Conservation (phyloP, 2,329 filamentous ascomycete genomes). For the Phyllosticta ampelicida region DNA sequence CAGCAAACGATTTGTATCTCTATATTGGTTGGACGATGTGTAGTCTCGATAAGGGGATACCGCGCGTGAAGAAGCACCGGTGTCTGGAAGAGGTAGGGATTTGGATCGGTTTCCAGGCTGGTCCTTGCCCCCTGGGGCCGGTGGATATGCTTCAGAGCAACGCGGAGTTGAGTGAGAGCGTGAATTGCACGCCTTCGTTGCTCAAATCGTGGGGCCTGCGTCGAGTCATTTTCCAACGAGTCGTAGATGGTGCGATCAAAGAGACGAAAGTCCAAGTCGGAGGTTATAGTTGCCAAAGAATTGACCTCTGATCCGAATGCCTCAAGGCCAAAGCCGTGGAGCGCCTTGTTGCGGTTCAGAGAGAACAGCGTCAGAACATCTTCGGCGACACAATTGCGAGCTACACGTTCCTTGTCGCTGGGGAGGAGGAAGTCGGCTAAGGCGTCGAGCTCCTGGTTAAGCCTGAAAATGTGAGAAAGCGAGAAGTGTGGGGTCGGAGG, state of each 20-base stretch:
- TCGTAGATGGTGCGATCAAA: slow-evolving; percentile 11
- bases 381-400: slow-evolving; percentile 25
- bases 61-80: slow-evolving; percentile 14
- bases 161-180: background rate
- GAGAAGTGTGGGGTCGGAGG: background rate
- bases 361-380: slow-evolving; percentile 5
- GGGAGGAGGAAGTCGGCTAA: slow-evolving; percentile 37
- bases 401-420: slow-evolving; percentile 31
- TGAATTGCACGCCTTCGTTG: background rate
- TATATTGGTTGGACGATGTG: slow-evolving; percentile 39
- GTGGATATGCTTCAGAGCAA: background rate
- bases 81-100: background rate
- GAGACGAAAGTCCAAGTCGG: slow-evolving; percentile 43
- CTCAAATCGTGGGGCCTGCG: background rate
- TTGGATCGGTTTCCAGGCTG: background rate
- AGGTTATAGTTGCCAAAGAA: slow-evolving; percentile 41
- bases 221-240: background rate
- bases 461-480: slow-evolving; percentile 2
- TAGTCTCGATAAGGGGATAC: slow-evolving; percentile 32
- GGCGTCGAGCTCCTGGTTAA: slow-evolving; percentile 37
- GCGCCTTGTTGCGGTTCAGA: background rate
- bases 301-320: slow-evolving; percentile 45
- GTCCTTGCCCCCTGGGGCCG: background rate
- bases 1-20: slow-evolving; percentile 42
- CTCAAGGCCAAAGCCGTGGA: slow-evolving; percentile 20